Evolutionary conservation across 2,329 filamentous ascomycete genomes (phyloP).

Genomic region (Claviceps arundinis): DNA sequence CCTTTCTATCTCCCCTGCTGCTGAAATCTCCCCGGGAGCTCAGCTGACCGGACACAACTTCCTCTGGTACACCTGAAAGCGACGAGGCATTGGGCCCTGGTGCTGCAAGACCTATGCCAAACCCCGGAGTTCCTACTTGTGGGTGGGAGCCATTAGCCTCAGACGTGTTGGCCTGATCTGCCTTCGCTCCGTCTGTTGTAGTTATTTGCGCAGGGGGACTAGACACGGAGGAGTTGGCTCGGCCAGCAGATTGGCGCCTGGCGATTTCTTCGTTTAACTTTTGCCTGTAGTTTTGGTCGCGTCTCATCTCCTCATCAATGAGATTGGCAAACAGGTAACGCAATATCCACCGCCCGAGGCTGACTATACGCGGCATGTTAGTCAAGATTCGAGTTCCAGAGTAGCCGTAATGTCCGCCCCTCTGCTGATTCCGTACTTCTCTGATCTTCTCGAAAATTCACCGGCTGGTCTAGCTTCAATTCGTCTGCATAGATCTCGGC

Average conservation of each 20-base stretch:
- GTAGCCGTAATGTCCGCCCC: background rate
- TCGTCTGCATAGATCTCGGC: slow-evolving; percentile 96
- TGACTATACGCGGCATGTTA: slow-evolving; percentile 44
- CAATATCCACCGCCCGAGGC: slow-evolving; percentile 91
- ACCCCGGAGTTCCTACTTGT: slow-evolving; percentile 56
- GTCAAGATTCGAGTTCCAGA: background rate
- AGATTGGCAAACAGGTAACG: slow-evolving; percentile 82
- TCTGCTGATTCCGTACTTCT: slow-evolving; percentile 49
- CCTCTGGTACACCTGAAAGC: slow-evolving; percentile 37
- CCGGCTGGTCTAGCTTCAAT: slow-evolving; percentile 55
- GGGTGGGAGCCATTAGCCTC: slow-evolving; percentile 50
- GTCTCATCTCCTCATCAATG: slow-evolving; percentile 78
- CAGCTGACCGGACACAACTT: slow-evolving; percentile 27
- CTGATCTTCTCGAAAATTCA: slow-evolving; percentile 84
- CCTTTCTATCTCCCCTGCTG: slow-evolving; percentile 52
- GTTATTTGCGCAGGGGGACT: slow-evolving; percentile 32
- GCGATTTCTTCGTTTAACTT: slow-evolving; percentile 51
- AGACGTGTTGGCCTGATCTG: slow-evolving; percentile 42
- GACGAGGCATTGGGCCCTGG: slow-evolving; percentile 29
- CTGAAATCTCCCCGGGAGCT: slow-evolving; percentile 44
- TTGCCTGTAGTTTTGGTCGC: slow-evolving; percentile 63
- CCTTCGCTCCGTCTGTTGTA: slow-evolving; percentile 23
- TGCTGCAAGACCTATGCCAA: slow-evolving; percentile 67
- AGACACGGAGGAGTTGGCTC: slow-evolving; percentile 45
- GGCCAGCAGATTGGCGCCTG: slow-evolving; percentile 41